phyloP scores from a whole-genome alignment of 805 yeast species.

The Wickerhamiella nectarea region DNA sequence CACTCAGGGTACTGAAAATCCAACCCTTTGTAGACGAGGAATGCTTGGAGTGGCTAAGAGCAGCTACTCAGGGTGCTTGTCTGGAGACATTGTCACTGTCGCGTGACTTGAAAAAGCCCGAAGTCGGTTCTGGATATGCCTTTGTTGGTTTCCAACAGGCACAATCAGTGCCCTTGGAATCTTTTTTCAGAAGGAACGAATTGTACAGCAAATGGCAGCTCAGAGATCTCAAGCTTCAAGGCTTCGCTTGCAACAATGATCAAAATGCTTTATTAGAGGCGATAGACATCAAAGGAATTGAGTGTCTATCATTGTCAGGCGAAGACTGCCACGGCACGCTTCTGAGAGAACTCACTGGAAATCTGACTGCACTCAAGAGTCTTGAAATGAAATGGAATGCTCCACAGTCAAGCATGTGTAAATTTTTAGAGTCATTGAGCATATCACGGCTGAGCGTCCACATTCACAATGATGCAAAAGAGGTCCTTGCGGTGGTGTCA shows the following conservation, averaged over 20 bases:
- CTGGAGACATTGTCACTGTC: conserved; percentile 11
- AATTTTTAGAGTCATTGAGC: not conserved
- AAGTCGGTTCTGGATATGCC: conserved; percentile 22
- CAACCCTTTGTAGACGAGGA: conserved; percentile 19
- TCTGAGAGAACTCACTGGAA: conserved; percentile 7
- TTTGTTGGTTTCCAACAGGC: conserved; percentile 18
- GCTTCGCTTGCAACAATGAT: conserved; percentile 9
- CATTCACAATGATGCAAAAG: not conserved
- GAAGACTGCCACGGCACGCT: conserved; percentile 13
- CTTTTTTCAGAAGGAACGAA: conserved; percentile 1
- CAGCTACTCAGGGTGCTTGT: conserved; percentile 7
- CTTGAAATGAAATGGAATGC: conserved; percentile 16
- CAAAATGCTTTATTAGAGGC: conserved; percentile 1
- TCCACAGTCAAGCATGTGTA: not conserved
- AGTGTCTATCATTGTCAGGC: conserved; percentile 12
- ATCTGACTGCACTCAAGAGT: conserved; percentile 9
- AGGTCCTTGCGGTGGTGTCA: not conserved
- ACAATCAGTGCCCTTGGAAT: conserved; percentile 2
- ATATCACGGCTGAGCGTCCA: not conserved
- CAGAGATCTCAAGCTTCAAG: conserved; percentile 11
- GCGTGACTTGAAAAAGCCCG: conserved; percentile 16
- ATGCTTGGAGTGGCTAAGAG: conserved; percentile 17
- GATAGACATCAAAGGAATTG: conserved; percentile 12
- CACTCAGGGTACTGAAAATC: conserved; percentile 15
- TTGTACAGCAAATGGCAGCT: conserved; percentile 5